Base-by-base conservation (phyloP, 805 yeast species). In the Saccharomycopsis javanensis region DNA sequence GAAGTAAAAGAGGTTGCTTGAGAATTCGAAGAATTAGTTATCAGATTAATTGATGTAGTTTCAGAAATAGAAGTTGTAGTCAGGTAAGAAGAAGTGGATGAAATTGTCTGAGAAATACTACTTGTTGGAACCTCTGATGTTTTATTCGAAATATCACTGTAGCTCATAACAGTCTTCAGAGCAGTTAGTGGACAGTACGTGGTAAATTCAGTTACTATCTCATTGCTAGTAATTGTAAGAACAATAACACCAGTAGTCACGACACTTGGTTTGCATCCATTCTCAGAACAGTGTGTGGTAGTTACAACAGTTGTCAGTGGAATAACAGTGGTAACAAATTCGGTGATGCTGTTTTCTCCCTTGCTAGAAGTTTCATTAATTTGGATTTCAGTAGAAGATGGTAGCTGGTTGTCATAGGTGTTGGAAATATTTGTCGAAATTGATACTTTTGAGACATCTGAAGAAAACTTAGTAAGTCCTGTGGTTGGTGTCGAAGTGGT, bases 271-370 rank as follows among this genome's bases (percentile, higher is more conserved):
- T 61, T n/a, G 59, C 70, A 67, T 7, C 18, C 57, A 51, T 63
- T 51, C 23, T 62, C 37, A 23, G 61, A 52, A 58, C 69, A 67
- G 35, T 64, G 60, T 16, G 69, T 66, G 50, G 64, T 46, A 28
- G 68, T 64, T 35, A 71, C 59, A 52, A 69, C 61, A 31, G 71
- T 69, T 55, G 74, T 68, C 46, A 30, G 28, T 15, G 50, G 37
- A 23, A 25, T 30, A 50, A 28, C 18, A 3, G 35, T 34, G 16
- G 57, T 54, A 16, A 33, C n/a, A 35, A 46, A 54, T 7, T 51
- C 45, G 20, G 33, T 28, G 28, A 48, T 27, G 8, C 25, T 28
- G 11, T n/a, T 20, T 27, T 13, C 16, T 31, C 42, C 6, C 4
- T 15, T 33, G 13, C 30, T 18, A 4, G 38, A 10, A 20, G 13